Conservation (phyloP, 345 rosid genomes). For the Aurinia saxatilis region DNA sequence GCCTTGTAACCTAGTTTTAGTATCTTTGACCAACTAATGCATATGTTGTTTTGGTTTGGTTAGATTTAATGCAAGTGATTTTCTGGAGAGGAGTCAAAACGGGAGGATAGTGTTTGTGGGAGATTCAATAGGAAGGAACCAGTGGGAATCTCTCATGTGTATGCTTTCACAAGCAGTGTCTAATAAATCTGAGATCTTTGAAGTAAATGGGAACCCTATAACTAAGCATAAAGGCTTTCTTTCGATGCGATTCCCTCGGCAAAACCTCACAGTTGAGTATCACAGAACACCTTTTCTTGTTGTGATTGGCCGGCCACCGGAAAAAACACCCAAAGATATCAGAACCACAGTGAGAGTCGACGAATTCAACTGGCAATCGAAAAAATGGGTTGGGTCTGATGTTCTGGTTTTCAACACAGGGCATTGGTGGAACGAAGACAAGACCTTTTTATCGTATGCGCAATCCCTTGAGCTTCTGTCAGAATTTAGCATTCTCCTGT, state of each 20-base stretch:
- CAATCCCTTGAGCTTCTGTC: background rate
- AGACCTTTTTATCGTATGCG: slow-evolving; percentile 42
- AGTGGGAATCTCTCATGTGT: slow-evolving; percentile 86
- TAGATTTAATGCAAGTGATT: slow-evolving; percentile 71
- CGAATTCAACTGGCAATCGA: slow-evolving; percentile 55
- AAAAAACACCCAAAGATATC: slow-evolving; percentile 32
- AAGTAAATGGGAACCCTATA: slow-evolving; percentile 62
- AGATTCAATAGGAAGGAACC: slow-evolving; percentile 86
- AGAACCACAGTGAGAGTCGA: slow-evolving; percentile 51
- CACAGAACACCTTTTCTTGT: slow-evolving; percentile 75
- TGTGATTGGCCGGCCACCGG: slow-evolving; percentile 47
- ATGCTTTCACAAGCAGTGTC: slow-evolving; percentile 55
- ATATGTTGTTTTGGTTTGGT: background rate
- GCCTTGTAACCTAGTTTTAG: background rate
- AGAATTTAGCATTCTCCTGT: background rate
- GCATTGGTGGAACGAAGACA: slow-evolving; percentile 82
- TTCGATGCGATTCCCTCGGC: slow-evolving; percentile 56
- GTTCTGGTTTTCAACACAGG: slow-evolving; percentile 71
- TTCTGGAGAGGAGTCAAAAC: slow-evolving; percentile 59
- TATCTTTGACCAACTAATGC: background rate
- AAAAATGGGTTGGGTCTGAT: slow-evolving; percentile 59
- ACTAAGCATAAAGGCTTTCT: slow-evolving; percentile 84
- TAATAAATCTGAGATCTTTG: slow-evolving; percentile 55
- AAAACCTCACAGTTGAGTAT: slow-evolving; percentile 73
- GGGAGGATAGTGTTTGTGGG: slow-evolving; percentile 85